A percentile compares a stretch with the other conserved stretches of the same genome.
These are phyloP conservation scores for Aspergillus texensis DNA, from an alignment of 2,329 filamentous ascomycete genomes.

Conservation along the genomic window DNA sequence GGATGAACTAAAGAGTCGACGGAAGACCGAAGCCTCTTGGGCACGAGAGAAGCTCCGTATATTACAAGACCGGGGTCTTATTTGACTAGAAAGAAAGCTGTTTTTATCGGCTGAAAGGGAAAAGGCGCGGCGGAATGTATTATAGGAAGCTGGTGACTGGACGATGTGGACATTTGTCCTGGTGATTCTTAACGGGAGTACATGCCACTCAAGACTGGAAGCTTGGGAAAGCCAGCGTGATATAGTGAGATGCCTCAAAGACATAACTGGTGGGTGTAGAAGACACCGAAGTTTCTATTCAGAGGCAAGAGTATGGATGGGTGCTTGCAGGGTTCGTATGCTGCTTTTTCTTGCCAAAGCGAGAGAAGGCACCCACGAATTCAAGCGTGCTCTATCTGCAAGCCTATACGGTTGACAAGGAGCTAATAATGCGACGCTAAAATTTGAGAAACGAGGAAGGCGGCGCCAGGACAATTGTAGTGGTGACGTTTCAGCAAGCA, in stretches of 20 bases:
- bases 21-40: slow-evolving; percentile 5
- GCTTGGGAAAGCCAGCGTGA: slow-evolving; percentile 28
- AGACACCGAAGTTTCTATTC: background rate
- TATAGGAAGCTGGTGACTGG: background rate
- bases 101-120: slow-evolving; percentile 6
- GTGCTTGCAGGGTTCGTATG: background rate
- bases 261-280: slow-evolving; percentile 9
- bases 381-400: background rate
- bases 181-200: slow-evolving; percentile 6
- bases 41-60: background rate
- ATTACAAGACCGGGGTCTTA: background rate
- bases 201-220: slow-evolving; percentile 16
- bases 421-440: background rate
- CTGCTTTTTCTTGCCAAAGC: background rate
- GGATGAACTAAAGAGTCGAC: slow-evolving; percentile 31
- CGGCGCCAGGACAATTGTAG: background rate
- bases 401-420: background rate
- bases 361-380: background rate
- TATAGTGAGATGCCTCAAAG: slow-evolving; percentile 13
- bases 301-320: background rate
- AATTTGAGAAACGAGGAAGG: too few relatives aligned
- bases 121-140: slow-evolving; percentile 10
- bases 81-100: slow-evolving; percentile 2
- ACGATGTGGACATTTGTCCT: slow-evolving; percentile 1
- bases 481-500: background rate